Evolutionary conservation across 345 rosid species (phyloP), one percentile per base, ranked within the genome.

Genomic region (Odontarrhena argentea): DNA sequence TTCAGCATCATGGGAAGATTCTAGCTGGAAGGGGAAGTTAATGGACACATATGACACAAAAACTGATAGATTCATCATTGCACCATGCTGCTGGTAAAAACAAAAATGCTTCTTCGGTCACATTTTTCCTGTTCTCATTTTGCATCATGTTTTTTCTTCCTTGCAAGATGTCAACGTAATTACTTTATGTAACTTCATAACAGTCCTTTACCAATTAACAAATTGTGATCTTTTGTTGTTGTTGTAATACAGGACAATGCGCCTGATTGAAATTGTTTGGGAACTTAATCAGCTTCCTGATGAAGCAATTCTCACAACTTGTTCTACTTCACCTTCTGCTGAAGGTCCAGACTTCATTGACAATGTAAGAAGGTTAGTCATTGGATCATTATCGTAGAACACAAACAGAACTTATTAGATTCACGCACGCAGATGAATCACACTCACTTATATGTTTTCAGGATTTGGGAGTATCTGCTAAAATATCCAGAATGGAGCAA

Each of bases 331-430:
- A 62, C 98, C 96, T 73, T 69, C 58, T 55, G 88, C 94, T n/a
- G 97, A 90, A 78, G 86, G 81, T 55, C 89, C 90, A 44, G 94
- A 93, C 66, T 93, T 93, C 73, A 87, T 93, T 63, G 86, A 79
- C 59, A 81, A 78, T 54, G 28, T 51, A 47, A 76, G 85, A 80
- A 80, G 87, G 97, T 90, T 55, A 60, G 57, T 61, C 40, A 15
- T n/a, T 55, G 25, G 13, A 47, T 32, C 54, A 65, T 65, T 13
- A 37, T 42, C 55, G 41, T n/a, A 12, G 34, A n/a, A 18, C 8
- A 14, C 60, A 12, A 38, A 30, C 2, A 2, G 14, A 62, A 46
- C 43, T 26, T 28, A 40, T 2, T 3, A 1, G 32, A 49, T 37
- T 48, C 43, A 22, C 43, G 36, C 12, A 6, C 6, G 9, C 7